Percentiles rank a stretch among this genome's conserved stretches.
Conservation (phyloP, 169 alveolate species). For the Eimeria zaria region DNA sequence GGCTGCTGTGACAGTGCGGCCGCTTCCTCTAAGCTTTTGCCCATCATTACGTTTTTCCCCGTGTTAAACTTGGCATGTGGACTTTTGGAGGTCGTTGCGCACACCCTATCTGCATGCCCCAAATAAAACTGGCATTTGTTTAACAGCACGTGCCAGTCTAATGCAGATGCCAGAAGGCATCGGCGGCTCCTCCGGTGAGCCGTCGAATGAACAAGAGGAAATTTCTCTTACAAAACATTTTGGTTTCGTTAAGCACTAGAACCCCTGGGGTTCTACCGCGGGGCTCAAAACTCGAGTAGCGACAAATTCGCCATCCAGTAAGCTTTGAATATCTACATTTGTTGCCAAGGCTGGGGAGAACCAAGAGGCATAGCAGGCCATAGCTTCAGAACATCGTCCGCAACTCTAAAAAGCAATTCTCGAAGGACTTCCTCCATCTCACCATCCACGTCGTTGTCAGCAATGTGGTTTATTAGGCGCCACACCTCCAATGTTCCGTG, state of each 20-base stretch:
- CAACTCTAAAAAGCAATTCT: slow-evolving; percentile 20
- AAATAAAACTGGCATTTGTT: not conserved
- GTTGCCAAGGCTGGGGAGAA: slow-evolving; percentile 64
- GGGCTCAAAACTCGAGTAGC: not conserved
- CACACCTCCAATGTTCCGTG: slow-evolving; percentile 38
- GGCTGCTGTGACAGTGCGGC: slow-evolving; percentile 9
- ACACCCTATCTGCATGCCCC: not conserved
- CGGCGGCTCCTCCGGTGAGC: not conserved
- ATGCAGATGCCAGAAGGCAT: not conserved
- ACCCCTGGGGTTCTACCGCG: not conserved
- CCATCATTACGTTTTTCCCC: slow-evolving; percentile 44
- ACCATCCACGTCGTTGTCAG: slow-evolving; percentile 62
- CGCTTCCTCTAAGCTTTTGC: not conserved
- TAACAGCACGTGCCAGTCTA: not conserved
- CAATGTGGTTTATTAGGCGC: slow-evolving; percentile 42
- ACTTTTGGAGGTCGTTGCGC: not conserved
- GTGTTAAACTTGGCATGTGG: slow-evolving; percentile 2
- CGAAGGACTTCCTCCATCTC: slow-evolving; percentile 33
- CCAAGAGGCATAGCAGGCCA: slow-evolving; percentile 76
- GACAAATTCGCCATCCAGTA: slow-evolving; percentile 20
- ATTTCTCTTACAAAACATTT: not conserved
- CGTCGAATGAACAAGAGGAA: not conserved
- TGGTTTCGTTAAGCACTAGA: not conserved
- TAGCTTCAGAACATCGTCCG: not conserved
- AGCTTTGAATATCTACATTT: not conserved